Conservation (phyloP, 169 alveolate genomes). For the Plasmodium gonderi region DNA sequence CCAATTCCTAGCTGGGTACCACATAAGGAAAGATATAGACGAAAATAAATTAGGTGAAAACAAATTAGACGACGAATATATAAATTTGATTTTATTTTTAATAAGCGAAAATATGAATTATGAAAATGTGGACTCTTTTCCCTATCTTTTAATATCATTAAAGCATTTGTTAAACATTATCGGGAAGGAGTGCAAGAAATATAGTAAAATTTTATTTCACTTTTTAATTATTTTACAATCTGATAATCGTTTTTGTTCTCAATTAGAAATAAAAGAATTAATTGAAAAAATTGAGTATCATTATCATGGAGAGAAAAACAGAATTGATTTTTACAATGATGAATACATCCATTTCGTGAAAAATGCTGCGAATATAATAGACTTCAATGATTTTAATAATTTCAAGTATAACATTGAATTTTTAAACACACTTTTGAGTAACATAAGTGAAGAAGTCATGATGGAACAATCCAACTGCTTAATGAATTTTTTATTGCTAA, state of each 20-base stretch:
- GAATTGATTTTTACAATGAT: slow-evolving; percentile 32
- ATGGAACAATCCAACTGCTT: slow-evolving; percentile 12
- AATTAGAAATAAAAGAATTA: slow-evolving; percentile 17
- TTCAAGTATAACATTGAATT: slow-evolving; percentile 42
- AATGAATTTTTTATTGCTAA: slow-evolving; percentile 16
- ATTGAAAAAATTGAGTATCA: slow-evolving; percentile 38
- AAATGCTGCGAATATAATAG: slow-evolving; percentile 13
- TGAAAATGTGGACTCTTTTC: slow-evolving; percentile 30
- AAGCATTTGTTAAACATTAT: slow-evolving; percentile 31
- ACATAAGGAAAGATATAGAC: neutral
- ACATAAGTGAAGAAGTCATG: slow-evolving; percentile 26
- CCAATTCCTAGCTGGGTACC: slow-evolving; percentile 37
- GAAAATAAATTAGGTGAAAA: neutral
- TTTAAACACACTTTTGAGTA: slow-evolving; percentile 35
- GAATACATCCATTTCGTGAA: slow-evolving; percentile 27
- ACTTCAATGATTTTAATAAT: slow-evolving; percentile 41
- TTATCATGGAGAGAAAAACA: slow-evolving; percentile 9
- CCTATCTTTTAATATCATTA: slow-evolving; percentile 31
- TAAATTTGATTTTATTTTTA: slow-evolving; percentile 56
- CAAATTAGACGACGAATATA: slow-evolving; percentile 9
- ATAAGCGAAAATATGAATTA: slow-evolving; percentile 57
- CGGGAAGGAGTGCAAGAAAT: slow-evolving; percentile 42
- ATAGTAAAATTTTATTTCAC: slow-evolving; percentile 50
- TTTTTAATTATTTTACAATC: slow-evolving; percentile 50
- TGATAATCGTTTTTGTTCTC: slow-evolving; percentile 11